phyloP scores from a whole-genome alignment of 1,284 basidiomycete genomes.

The Pseudozyma hubeiensis region DNA sequence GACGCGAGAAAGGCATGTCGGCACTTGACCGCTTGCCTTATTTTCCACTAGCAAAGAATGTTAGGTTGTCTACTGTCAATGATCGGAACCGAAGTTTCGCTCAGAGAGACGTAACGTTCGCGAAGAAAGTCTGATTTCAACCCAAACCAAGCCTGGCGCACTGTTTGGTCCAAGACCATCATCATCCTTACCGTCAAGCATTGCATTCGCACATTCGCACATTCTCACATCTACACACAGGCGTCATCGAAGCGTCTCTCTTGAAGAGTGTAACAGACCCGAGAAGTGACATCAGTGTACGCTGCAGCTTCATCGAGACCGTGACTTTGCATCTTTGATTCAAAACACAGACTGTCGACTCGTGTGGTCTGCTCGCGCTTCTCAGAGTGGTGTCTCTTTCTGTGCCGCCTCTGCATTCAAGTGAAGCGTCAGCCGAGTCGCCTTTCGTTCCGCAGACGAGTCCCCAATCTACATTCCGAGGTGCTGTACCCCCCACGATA shows the following conservation, averaged over 20 bases:
- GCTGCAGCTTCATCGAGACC: slow-evolving; percentile 2
- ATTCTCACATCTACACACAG: not conserved
- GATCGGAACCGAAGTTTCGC: too few relatives aligned
- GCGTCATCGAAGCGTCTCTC: not conserved
- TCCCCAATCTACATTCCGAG: not conserved
- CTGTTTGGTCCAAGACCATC: not conserved
- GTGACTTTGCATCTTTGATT: slow-evolving; percentile 14
- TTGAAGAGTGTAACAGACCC: too few relatives aligned
- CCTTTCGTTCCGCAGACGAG: too few relatives aligned
- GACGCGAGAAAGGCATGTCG: slow-evolving; percentile 11
- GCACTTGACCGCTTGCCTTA: too few relatives aligned
- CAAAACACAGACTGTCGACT: slow-evolving; percentile 1
- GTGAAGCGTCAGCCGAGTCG: too few relatives aligned
- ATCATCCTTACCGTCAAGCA: slow-evolving; percentile 7
- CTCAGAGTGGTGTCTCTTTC: not conserved
- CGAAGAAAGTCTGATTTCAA: not conserved
- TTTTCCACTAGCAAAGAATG: too few relatives aligned
- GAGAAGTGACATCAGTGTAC: slow-evolving; percentile 2
- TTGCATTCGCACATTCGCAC: not conserved
- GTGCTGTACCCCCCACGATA: not conserved
- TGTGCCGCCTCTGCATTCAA: too few relatives aligned
- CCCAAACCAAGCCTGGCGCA: not conserved
- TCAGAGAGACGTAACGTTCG: too few relatives aligned
- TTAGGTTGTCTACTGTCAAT: too few relatives aligned
- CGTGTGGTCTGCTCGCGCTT: slow-evolving; percentile 22